Evolutionary conservation across 2,329 filamentous ascomycete species (phyloP).

Genomic region (Trichophyton simii): DNA sequence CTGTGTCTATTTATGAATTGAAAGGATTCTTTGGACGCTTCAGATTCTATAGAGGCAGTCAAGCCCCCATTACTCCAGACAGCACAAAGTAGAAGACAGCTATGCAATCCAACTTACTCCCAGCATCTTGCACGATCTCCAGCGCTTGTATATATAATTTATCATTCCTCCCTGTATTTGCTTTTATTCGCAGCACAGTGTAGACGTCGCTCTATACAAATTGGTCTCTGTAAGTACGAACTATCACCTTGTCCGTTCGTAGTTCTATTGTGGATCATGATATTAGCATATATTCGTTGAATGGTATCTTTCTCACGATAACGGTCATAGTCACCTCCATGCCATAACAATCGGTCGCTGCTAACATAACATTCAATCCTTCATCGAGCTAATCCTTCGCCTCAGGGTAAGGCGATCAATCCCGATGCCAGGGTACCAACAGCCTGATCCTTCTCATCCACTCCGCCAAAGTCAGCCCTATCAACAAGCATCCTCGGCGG

Average conservation of each 20-base stretch:
- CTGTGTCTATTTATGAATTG: neutral
- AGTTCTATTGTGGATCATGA: no score
- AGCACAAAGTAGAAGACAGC: neutral
- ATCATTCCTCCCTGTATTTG: no score
- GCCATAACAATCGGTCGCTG: no score
- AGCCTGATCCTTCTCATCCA: neutral
- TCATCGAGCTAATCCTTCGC: neutral
- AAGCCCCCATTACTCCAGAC: neutral
- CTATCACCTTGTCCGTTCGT: no score
- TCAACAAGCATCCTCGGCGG: neutral
- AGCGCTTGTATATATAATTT: no score
- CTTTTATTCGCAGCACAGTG: no score
- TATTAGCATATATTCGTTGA: no score
- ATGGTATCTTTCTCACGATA: no score
- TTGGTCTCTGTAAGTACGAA: no score
- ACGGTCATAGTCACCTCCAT: no score
- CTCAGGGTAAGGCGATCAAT: neutral
- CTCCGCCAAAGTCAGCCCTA: neutral
- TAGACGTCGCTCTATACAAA: no score
- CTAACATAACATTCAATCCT: neutral
- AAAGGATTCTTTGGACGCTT: constrained; percentile 1
- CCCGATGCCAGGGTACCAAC: no score
- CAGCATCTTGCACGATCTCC: neutral
- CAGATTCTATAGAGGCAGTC: neutral
- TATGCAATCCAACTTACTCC: neutral